A percentile compares a stretch with the other conserved stretches of the same genome.
These are phyloP conservation scores for Coleophoma cylindrospora DNA, from an alignment of 2,329 filamentous ascomycete species.

Conservation along the genomic window DNA sequence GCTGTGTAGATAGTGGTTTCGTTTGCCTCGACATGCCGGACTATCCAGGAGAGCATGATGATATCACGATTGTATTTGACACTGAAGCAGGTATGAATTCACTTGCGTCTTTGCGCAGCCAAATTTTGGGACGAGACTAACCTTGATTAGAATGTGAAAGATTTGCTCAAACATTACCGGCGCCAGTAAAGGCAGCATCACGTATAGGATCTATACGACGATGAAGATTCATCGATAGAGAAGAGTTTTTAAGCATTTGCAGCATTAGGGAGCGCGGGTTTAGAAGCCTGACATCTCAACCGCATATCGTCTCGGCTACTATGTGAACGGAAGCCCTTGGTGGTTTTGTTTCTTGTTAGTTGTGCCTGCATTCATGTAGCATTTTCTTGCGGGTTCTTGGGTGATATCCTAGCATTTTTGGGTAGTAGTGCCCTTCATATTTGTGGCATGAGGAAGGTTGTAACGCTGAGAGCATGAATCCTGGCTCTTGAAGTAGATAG, in stretches of 20 bases:
- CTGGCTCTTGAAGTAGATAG: too few relatives aligned
- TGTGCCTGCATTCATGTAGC: background rate
- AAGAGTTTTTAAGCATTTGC: too few relatives aligned
- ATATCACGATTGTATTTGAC: constrained; percentile 83
- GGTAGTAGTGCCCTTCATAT: background rate
- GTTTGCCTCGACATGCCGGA: constrained; percentile 84
- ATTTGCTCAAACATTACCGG: constrained; percentile 27
- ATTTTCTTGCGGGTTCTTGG: background rate
- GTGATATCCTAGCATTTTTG: constrained; percentile 1
- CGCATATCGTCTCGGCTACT: too few relatives aligned
- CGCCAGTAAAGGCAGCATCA: constrained; percentile 24
- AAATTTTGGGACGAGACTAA: constrained; percentile 1
- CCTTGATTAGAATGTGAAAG: constrained; percentile 19
- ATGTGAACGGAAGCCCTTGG: too few relatives aligned
- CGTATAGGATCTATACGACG: constrained; percentile 27
- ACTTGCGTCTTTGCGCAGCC: background rate
- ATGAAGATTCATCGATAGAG: constrained; percentile 7
- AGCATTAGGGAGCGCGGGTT: too few relatives aligned
- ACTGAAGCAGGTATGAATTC: constrained; percentile 46
- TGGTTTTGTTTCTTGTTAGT: background rate
- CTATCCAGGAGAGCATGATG: constrained; percentile 87
- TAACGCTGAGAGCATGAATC: too few relatives aligned
- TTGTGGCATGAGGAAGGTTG: too few relatives aligned
- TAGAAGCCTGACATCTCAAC: too few relatives aligned
- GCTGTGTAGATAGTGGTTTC: constrained; percentile 60